Conservation (phyloP, 2,329 filamentous ascomycete species). For the Stemphylium vesicarium region DNA sequence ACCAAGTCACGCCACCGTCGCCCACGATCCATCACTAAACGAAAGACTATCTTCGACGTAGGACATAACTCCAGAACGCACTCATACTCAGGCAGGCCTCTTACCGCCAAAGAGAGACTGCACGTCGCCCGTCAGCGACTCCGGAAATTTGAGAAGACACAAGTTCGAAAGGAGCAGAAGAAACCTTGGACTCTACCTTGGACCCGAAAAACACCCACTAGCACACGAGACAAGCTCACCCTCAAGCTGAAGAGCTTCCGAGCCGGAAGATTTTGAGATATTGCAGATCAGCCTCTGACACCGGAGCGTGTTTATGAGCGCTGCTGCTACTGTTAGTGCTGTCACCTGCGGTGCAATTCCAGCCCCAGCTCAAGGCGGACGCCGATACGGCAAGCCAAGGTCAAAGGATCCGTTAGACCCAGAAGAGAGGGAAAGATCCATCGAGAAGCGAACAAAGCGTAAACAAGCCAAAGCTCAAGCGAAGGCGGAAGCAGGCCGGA, state of each 20-base stretch:
- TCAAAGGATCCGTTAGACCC: constrained; percentile 1
- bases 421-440: background rate
- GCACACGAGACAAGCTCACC: constrained; percentile 1
- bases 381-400: background rate
- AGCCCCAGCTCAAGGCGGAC: constrained; percentile 1
- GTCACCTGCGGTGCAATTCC: constrained; percentile 1
- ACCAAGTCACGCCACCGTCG: background rate
- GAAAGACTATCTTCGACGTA: background rate
- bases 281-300: background rate
- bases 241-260: constrained; percentile 5
- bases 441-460: constrained; percentile 5
- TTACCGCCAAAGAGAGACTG: constrained; percentile 7
- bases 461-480: background rate
- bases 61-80: background rate
- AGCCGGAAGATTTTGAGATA: background rate
- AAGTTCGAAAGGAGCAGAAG: background rate
- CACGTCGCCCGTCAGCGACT: constrained; percentile 12
- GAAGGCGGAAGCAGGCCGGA: background rate
- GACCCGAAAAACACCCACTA: background rate
- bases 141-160: constrained; percentile 11
- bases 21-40: background rate
- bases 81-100: background rate
- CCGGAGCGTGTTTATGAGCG: constrained; percentile 5
- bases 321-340: constrained; percentile 2
- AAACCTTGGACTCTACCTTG: background rate